Percentiles rank a stretch among this genome's conserved stretches.
Conservation (phyloP, 768 basidiomycete genomes). For the Lactarius quietus region DNA sequence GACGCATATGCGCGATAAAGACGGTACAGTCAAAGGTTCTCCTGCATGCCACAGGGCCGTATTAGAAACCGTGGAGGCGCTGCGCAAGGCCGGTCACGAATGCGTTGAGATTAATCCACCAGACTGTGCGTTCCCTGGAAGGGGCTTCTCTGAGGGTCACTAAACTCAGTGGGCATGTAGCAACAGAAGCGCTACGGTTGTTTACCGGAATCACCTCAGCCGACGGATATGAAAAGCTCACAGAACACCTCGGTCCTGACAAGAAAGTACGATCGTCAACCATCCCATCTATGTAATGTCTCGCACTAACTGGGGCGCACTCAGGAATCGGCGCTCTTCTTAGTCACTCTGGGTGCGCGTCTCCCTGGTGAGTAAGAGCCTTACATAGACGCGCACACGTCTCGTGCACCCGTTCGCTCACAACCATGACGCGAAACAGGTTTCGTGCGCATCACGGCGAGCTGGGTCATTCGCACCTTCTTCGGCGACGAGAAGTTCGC, state of each 20-base stretch:
- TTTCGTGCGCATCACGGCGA: constrained; percentile 13
- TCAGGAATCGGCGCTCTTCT: constrained; percentile 23
- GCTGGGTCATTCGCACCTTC: constrained; percentile 15
- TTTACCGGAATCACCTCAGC: constrained; percentile 21
- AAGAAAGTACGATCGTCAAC: constrained; percentile 7
- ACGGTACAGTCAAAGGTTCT: constrained; percentile 17
- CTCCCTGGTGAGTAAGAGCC: constrained; percentile 20
- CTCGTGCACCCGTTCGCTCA: background rate
- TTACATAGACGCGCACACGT: background rate
- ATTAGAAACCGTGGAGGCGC: constrained; percentile 35
- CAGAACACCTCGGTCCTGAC: constrained; percentile 24
- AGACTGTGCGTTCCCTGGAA: constrained; percentile 18
- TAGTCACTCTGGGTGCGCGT: constrained; percentile 20
- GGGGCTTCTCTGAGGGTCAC: background rate
- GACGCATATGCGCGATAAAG: background rate
- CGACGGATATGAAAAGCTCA: constrained; percentile 23
- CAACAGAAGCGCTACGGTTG: background rate
- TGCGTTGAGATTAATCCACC: constrained; percentile 37
- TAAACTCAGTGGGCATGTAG: constrained; percentile 7
- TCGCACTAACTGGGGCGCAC: background rate
- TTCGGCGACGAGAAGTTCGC: constrained; percentile 19
- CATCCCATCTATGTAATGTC: background rate
- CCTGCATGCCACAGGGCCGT: constrained; percentile 36
- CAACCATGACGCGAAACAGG: background rate
- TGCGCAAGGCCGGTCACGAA: constrained; percentile 41